Base-by-base conservation (phyloP, 192 early-diverging fungal genomes). In the Coemansia sp. region DNA sequence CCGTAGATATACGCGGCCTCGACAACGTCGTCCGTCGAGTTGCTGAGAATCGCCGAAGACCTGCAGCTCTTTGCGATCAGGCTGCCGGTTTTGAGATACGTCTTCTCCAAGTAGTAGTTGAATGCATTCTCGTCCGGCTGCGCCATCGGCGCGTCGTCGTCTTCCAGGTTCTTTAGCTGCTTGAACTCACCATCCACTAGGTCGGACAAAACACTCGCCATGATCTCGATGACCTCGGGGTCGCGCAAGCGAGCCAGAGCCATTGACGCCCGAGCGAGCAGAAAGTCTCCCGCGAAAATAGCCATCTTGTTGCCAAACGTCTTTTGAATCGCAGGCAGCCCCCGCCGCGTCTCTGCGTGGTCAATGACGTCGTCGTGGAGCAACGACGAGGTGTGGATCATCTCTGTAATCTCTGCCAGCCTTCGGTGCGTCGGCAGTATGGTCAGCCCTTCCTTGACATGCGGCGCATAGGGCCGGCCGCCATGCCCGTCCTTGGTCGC, bases 241-340 rank as follows among this genome's bases (percentile, higher is more conserved):
- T 96, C 94, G 29, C 94, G 88, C 65, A 99, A 76, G 22, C 94
- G 86, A 2, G 96, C 92, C 45, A 99, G 84, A 0, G 95, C 95
- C 54, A 97, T 85, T 0, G 95, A 97, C 0, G 97, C 95, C 10
- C 96, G 87, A 0, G 97, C 95, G 20, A 99, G 85, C 14, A 99
- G 70, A 68, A 97, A 99, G 73, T 99, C 97, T 37, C 92, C 92
- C 9, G 91, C 96, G 11, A 99, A 86, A 29, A 99, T 91, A 1
- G 96, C 94, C 94, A 97, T 95, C 67, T 97, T 98, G 84, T 98
- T 98, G 35, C 97, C 97, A 85, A 94, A 95, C 73, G 84, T 87
- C 61, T 88, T 87, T 62, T 96, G 94, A 10, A 91, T 92, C 11
- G 93, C 91, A 9, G 91, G 83, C 59, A 90, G 65, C 25, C 85